Evolutionary conservation across 495 filamentous ascomycete genomes (phyloP), one percentile per base, ranked within the genome.

Genomic region (Halenospora varia): DNA sequence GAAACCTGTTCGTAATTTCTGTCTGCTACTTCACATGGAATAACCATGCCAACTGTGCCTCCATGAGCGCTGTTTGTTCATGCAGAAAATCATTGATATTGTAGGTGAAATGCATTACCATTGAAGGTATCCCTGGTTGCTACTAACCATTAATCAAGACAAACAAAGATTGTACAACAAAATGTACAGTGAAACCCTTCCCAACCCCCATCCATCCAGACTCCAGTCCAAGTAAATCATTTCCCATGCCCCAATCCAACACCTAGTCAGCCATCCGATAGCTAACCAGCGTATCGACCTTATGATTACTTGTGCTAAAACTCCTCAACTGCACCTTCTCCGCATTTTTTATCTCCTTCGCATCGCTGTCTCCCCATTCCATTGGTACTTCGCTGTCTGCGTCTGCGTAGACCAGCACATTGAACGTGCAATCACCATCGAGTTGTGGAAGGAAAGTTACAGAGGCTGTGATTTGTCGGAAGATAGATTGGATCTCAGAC

Each of bases 311-410:
- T 4, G 94, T 98, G 70, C 92, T 96, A 72, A 97, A 98, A 57
- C 93, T 96, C 64, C 95, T 79, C 62, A 98, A 73, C 71, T 95
- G 91, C 9, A 98, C 94, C 69, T 96, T 92, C 77, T 98, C 94
- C 15, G 89, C 93, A 65, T 93, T 90, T 68, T 86, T 87, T 64
- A 98, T 96, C 77, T 98, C 94, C 75, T 96, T 97, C 48, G 95
- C 92, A 68, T 98, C 94, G 65, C 90, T 95, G 74, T 98, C 94
- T 29, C 94, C 94, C 94, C 94, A 98, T 72, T 98, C 95, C 56
- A 98, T 87, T 4, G 94, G 94, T 15, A 98, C 94, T 22, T 98
- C 94, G 20, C 88, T 93, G 71, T 96, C 91, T 8, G 91, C 94
- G 67, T 97, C 94, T 39, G 94, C 95, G 68, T 98, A 98, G 2